Base-by-base conservation (phyloP, 108 stramenopile genomes). In the Nitzschia sp. region DNA sequence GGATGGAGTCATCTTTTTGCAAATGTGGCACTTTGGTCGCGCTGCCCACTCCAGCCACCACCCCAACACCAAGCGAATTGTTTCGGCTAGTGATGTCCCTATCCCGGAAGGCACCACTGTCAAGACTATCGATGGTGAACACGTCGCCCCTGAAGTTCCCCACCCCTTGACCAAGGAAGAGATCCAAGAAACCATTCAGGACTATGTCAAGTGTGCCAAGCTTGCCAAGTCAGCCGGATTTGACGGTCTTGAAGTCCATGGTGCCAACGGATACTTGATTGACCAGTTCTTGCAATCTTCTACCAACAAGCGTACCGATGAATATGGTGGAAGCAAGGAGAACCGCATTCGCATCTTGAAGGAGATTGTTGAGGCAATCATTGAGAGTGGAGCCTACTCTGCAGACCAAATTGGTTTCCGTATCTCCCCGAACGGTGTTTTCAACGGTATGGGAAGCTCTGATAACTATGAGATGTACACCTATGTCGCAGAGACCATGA, bases 21-120 rank as follows among this genome's bases (percentile, higher is more conserved):
- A 91, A 64, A 44, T 91, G 10, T 88, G 87, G 86, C 80, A 91
- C 71, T 77, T 85, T 57, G 90, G 87, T 26, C 79, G 87, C 24
- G 48, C 65, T 40, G 48, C 81, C 6, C 90, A 91, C 55, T 75
- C 80, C 12, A 39, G 52, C 19, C 69, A 66, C 57, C 78, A 80
- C 43, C 77, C 77, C 37, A 41, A 52, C 54, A 70, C 77, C 50
- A 65, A 81, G 9, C 67, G 60, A 0, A 73, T 69, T 56, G 72
- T 74, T 14, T 65, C 75, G 34, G 66, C 74, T 0, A 63, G 60
- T 11, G 39, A 62, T 26, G 57, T 68, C 2, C 29, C 29, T 34
- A 34, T 34, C 29, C 69, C 69, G 55, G 72, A 76, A 41, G 42
- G 26, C 26, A 79, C 73, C 10, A 65, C 69, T 39, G 66, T 54